Conservation (phyloP, 441 rosid species). For the Rhodomyrtus psidioides region DNA sequence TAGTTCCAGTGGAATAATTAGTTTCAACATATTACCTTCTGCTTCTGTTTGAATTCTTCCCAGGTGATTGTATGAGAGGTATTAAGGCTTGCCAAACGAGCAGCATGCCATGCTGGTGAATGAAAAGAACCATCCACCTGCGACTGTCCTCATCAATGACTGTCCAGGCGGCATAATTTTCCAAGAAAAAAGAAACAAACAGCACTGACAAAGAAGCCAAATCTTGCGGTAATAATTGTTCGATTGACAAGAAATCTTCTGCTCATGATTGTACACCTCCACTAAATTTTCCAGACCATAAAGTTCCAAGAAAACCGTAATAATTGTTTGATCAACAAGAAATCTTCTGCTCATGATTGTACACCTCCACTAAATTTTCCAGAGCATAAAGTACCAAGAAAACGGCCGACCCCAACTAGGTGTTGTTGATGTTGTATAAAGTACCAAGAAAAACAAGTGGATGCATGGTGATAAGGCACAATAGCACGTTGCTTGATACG, state of each 20-base stretch:
- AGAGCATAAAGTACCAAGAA: background rate
- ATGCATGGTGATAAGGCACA: background rate
- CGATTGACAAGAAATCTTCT: background rate
- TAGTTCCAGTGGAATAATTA: background rate
- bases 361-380: background rate
- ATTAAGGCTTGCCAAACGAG: conserved; percentile 98
- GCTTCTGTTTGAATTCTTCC: conserved; percentile 91
- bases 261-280: background rate
- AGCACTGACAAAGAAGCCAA: background rate
- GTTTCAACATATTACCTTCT: conserved; percentile 44
- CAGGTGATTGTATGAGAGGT: conserved; percentile 90
- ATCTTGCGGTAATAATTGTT: background rate
- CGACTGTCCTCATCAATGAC: conserved; percentile 88
- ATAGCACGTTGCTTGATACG: background rate
- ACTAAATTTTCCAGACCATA: background rate
- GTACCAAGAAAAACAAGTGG: background rate
- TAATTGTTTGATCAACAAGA: background rate
- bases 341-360: background rate
- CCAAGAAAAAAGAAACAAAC: background rate
- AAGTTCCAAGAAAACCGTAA: background rate
- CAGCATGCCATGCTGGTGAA: conserved; percentile 99
- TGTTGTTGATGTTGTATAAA: too few relatives aligned
- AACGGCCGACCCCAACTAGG: too few relatives aligned
- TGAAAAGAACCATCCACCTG: conserved; percentile 99
- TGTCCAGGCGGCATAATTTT: conserved; percentile 21